Evolutionary conservation across 148 eudicot genomes (phyloP).

Genomic region (Amaranthus palmeri): DNA sequence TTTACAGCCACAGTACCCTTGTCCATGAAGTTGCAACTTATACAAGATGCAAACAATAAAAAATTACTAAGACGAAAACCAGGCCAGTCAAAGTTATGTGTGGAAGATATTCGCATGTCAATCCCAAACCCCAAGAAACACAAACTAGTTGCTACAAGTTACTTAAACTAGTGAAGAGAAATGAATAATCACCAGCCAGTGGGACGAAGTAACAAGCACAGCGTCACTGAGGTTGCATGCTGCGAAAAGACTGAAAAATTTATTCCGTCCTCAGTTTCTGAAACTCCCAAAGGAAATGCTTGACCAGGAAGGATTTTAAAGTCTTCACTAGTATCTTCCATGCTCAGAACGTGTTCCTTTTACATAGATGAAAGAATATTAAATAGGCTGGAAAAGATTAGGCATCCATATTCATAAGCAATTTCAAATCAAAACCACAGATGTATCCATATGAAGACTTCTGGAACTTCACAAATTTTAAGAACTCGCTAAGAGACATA

Average conservation of each 20-base stretch:
- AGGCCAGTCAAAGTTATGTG: not conserved
- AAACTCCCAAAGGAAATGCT: slow-evolving; percentile 87
- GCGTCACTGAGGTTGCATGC: slow-evolving; percentile 79
- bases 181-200: slow-evolving; percentile 50
- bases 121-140: not conserved
- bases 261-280: slow-evolving; percentile 76
- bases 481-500: not conserved
- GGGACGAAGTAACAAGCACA: slow-evolving; percentile 59
- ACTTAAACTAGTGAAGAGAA: not conserved
- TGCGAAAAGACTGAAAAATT: slow-evolving; percentile 90
- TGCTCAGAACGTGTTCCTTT: slow-evolving; percentile 65
- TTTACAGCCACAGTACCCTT: no score
- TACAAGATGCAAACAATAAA: no score
- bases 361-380: slow-evolving; percentile 12
- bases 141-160: not conserved
- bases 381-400: slow-evolving; percentile 1
- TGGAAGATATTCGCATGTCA: not conserved
- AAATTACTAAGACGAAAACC: not conserved
- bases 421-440: not conserved
- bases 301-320: slow-evolving; percentile 59
- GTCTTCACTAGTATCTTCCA: slow-evolving; percentile 27
- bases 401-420: not conserved
- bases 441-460: not conserved
- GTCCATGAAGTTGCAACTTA: no score
- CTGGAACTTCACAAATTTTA: not conserved